Conservation (phyloP, 306 rosid species). For the Medicago arabica region DNA sequence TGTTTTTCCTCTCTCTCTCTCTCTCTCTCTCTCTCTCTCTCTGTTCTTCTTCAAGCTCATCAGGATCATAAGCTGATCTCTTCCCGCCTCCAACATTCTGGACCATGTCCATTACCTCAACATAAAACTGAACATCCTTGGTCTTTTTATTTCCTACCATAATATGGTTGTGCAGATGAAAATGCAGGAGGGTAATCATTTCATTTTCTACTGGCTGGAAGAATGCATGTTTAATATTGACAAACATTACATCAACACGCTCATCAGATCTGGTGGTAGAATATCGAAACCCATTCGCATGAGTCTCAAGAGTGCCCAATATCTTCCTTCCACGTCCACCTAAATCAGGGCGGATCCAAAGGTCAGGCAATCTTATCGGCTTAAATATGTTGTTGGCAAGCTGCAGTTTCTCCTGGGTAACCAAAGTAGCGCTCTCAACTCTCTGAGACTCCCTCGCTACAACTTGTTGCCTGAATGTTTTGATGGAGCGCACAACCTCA, state of each 20-base stretch:
- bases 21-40: slow-evolving; percentile 92
- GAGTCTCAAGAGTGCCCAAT: slow-evolving; percentile 91
- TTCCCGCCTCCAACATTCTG: slow-evolving; percentile 88
- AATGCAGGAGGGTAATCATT: slow-evolving; percentile 93
- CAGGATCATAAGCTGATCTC: slow-evolving; percentile 95
- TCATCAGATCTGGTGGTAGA: slow-evolving; percentile 88
- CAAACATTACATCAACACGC: slow-evolving; percentile 83
- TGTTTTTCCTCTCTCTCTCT: slow-evolving; percentile 92
- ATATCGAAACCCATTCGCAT: slow-evolving; percentile 85
- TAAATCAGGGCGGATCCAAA: slow-evolving; percentile 92
- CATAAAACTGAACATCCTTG: slow-evolving; percentile 88
- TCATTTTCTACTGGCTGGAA: slow-evolving; percentile 99
- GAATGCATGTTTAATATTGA: slow-evolving; percentile 85
- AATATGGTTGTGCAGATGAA: slow-evolving; percentile 91
- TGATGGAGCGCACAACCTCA: slow-evolving; percentile 85
- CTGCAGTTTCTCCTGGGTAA: slow-evolving; percentile 94
- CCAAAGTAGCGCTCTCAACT: slow-evolving; percentile 96
- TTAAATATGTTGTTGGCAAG: slow-evolving; percentile 84
- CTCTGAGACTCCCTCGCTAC: slow-evolving; percentile 90
- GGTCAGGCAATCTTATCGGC: slow-evolving; percentile 82
- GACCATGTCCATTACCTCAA: slow-evolving; percentile 94
- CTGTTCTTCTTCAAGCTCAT: slow-evolving; percentile 97
- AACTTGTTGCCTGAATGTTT: slow-evolving; percentile 84
- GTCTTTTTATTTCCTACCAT: slow-evolving; percentile 98
- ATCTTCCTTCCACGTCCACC: slow-evolving; percentile 95